A percentile compares a stretch with the other conserved stretches of the same genome.
These are phyloP conservation scores for Urostyla sp. DNA, from an alignment of 73 alveolate species.

Conservation along the genomic window DNA sequence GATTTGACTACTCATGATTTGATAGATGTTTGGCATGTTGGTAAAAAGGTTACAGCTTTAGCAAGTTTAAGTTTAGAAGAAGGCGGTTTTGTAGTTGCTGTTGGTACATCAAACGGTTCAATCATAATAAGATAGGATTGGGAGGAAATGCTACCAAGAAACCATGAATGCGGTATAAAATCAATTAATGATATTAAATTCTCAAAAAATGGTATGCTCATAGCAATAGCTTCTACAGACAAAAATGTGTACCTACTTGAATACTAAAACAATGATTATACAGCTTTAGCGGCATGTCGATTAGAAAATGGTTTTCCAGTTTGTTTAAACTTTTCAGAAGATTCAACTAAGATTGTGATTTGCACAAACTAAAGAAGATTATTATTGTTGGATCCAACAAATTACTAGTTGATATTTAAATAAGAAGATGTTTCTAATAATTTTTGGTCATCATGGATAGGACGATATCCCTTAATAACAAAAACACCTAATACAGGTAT, in stretches of 20 bases:
- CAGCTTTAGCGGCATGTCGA: constrained; percentile 59
- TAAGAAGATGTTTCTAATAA: constrained; percentile 48
- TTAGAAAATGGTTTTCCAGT: constrained; percentile 74
- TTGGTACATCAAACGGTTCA: constrained; percentile 88
- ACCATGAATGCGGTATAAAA: constrained; percentile 79
- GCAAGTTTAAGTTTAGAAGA: constrained; percentile 77
- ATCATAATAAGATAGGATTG: constrained; percentile 87
- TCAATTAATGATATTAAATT: constrained; percentile 82
- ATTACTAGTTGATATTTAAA: constrained; percentile 44
- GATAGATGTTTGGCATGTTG: constrained; percentile 89
- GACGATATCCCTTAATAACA: constrained; percentile 65
- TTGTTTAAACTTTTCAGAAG: constrained; percentile 63
- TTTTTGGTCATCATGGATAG: constrained; percentile 63
- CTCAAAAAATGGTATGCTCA: constrained; percentile 74
- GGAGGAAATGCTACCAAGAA: constrained; percentile 80
- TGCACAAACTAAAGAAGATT: constrained; percentile 74
- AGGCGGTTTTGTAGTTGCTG: constrained; percentile 83
- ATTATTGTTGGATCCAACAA: constrained; percentile 67
- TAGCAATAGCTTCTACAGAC: constrained; percentile 83
- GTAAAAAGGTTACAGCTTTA: constrained; percentile 77
- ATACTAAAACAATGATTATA: constrained; percentile 60
- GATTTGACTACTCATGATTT: constrained; percentile 84
- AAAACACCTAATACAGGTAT: constrained; percentile 33
- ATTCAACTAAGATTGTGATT: constrained; percentile 57
- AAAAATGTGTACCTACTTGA: constrained; percentile 73